Conservation (phyloP, 257 asterid species). For the Misopates orontium region DNA sequence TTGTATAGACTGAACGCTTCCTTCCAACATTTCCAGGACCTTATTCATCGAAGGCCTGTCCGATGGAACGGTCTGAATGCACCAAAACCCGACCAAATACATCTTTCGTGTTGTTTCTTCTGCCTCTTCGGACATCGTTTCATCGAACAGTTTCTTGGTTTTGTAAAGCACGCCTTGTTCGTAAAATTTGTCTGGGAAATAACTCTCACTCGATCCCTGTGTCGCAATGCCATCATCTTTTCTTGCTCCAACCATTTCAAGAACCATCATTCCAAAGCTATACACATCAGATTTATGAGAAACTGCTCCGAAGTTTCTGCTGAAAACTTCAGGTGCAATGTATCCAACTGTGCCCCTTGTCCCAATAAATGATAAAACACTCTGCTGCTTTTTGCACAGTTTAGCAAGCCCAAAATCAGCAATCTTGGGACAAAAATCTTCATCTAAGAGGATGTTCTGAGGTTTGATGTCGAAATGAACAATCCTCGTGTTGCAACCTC, state of each 20-base stretch:
- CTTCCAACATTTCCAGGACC: constrained; percentile 53
- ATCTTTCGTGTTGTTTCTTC: constrained; percentile 41
- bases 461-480: constrained; percentile 77
- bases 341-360: constrained; percentile 52
- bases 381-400: constrained; percentile 39
- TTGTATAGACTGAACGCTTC: constrained; percentile 25
- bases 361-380: constrained; percentile 36
- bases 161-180: constrained; percentile 37
- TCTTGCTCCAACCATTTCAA: constrained; percentile 49
- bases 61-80: constrained; percentile 47
- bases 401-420: constrained; percentile 65
- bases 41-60: constrained; percentile 46
- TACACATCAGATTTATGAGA: constrained; percentile 60
- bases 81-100: constrained; percentile 53
- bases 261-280: constrained; percentile 59
- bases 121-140: constrained; percentile 26
- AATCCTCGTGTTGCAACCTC: constrained; percentile 49
- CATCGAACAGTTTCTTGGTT: constrained; percentile 18
- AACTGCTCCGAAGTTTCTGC: constrained; percentile 38
- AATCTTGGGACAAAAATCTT: constrained; percentile 58
- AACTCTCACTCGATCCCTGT: constrained; percentile 32
- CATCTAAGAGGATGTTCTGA: constrained; percentile 60
- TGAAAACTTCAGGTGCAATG: constrained; percentile 58
- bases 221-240: not conserved
- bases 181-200: constrained; percentile 46